Conservation (phyloP, 2,329 filamentous ascomycete species). For the Aspergillus sp. region DNA sequence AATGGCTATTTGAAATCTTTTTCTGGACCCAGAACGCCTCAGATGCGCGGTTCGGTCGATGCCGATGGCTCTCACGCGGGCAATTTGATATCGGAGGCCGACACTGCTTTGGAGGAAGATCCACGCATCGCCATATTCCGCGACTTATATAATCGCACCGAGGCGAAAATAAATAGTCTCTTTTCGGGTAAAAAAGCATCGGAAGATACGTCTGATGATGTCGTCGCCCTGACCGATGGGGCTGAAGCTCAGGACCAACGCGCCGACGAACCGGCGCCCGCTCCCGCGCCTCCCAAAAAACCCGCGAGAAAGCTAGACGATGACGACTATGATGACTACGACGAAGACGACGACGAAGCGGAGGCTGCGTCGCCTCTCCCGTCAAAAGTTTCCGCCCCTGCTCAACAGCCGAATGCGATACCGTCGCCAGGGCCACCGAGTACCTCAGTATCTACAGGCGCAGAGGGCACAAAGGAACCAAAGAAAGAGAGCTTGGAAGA, state of each 20-base stretch:
- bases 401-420: constrained; percentile 58
- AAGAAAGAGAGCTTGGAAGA: constrained; percentile 74
- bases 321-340: constrained; percentile 70
- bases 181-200: constrained; percentile 55
- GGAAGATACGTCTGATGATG: constrained; percentile 35
- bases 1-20: constrained; percentile 46
- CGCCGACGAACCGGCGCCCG: constrained; percentile 49
- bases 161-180: constrained; percentile 74
- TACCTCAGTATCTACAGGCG: constrained; percentile 62
- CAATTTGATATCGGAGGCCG: constrained; percentile 50
- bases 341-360: constrained; percentile 59
- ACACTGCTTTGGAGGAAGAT: constrained; percentile 66
- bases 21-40: constrained; percentile 46
- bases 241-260: constrained; percentile 37
- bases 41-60: constrained; percentile 43
- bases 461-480: constrained; percentile 56
- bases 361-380: constrained; percentile 50
- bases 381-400: constrained; percentile 51
- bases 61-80: constrained; percentile 49
- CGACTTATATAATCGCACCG: constrained; percentile 73
- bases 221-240: constrained; percentile 51
- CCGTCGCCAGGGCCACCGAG: constrained; percentile 70
- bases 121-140: constrained; percentile 70
- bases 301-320: constrained; percentile 75
- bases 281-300: constrained; percentile 51